phyloP scores from a whole-genome alignment of 2,329 filamentous ascomycete genomes.

The Penicillium sp. region DNA sequence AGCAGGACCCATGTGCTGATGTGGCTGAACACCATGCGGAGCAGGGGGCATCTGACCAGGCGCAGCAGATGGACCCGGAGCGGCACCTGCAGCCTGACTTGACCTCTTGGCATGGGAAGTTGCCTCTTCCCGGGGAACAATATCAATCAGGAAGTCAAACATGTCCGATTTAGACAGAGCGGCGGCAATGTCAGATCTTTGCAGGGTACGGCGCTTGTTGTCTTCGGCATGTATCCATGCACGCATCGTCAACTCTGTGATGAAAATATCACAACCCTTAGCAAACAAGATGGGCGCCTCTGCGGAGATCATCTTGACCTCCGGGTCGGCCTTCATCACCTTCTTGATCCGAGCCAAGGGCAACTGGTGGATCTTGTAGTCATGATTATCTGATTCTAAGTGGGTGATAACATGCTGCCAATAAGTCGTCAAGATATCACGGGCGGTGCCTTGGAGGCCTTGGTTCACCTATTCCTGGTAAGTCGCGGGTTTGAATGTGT shows the following conservation, averaged over 20 bases:
- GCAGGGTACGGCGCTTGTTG: slow-evolving; percentile 93
- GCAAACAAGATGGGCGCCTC: slow-evolving; percentile 97
- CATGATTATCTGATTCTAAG: slow-evolving; percentile 89
- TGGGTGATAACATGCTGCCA: slow-evolving; percentile 98
- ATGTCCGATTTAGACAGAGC: slow-evolving; percentile 97
- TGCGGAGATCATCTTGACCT: slow-evolving; percentile 99
- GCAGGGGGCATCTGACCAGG: slow-evolving; percentile 41
- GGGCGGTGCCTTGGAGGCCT: slow-evolving; percentile 85
- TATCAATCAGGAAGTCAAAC: slow-evolving; percentile 99
- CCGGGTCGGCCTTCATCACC: slow-evolving; percentile 98
- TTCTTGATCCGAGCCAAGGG: slow-evolving; percentile 99
- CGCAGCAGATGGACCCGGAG: slow-evolving; percentile 46
- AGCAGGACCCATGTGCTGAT: slow-evolving; percentile 55
- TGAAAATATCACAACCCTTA: slow-evolving; percentile 98
- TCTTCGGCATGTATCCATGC: slow-evolving; percentile 99
- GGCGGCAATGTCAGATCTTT: slow-evolving; percentile 93
- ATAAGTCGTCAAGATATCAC: slow-evolving; percentile 96
- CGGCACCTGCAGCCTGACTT: slow-evolving; percentile 46
- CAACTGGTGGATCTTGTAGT: slow-evolving; percentile 97
- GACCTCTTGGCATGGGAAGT: slow-evolving; percentile 77
- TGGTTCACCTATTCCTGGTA: slow-evolving; percentile 71
- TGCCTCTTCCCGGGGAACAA: slow-evolving; percentile 93
- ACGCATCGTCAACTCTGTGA: slow-evolving; percentile 97
- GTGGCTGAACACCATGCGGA: slow-evolving; percentile 52
- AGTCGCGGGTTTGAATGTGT: slow-evolving; percentile 13